phyloP scores from a whole-genome alignment of 2,329 filamentous ascomycete genomes.

The Pseudogymnoascus sp. region DNA sequence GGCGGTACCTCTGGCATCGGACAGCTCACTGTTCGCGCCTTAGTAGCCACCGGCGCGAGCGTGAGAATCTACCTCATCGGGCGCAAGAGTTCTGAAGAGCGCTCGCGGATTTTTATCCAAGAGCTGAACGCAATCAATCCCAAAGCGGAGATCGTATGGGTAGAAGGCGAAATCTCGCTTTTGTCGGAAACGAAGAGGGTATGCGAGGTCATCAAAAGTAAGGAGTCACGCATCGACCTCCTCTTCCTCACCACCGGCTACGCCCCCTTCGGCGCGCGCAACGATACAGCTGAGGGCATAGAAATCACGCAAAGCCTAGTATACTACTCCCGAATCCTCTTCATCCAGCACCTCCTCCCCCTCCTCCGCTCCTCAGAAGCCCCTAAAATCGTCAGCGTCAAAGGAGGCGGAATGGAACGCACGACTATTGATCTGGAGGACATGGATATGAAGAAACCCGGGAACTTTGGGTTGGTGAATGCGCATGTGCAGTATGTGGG shows the following conservation, averaged over 20 bases:
- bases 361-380: conserved; percentile 36
- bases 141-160: conserved; percentile 33
- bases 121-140: conserved; percentile 35
- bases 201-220: conserved; percentile 33
- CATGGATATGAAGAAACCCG: conserved; percentile 29
- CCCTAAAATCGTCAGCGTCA: conserved; percentile 44
- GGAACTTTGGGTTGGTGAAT: conserved; percentile 27
- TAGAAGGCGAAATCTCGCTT: conserved; percentile 36
- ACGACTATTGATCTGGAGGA: conserved; percentile 32
- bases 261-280: conserved; percentile 19
- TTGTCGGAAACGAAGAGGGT: conserved; percentile 39
- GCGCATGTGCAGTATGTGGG: conserved; percentile 36
- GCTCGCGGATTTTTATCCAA: conserved; percentile 24
- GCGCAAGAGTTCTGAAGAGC: conserved; percentile 27
- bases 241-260: conserved; percentile 36
- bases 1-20: conserved; percentile 46
- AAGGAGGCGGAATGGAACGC: conserved; percentile 43
- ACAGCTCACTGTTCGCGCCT: conserved; percentile 34
- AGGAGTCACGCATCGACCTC: conserved; percentile 35
- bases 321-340: conserved; percentile 47
- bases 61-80: conserved; percentile 44
- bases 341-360: conserved; percentile 46
- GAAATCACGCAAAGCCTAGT: conserved; percentile 38
- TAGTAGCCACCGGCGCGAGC: conserved; percentile 30
- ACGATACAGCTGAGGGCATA: conserved; percentile 47